Conservation (phyloP, 129 eudicot genomes). For the Centella asiatica region DNA sequence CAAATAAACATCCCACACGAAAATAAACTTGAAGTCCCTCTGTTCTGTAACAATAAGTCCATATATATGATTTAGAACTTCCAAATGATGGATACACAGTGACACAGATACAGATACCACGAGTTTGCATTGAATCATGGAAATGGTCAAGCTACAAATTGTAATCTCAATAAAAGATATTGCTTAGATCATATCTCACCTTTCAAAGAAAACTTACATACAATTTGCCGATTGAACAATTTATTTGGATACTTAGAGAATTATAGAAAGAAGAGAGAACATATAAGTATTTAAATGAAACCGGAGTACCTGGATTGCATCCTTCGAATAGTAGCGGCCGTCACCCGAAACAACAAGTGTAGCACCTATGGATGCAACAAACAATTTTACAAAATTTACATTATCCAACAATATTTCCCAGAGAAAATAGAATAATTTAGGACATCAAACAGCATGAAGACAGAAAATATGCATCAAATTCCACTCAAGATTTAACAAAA, state of each 20-base stretch:
- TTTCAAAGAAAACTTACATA: background rate
- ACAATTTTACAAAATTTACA: background rate
- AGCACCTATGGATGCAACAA: slow-evolving; percentile 48
- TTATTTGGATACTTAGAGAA: background rate
- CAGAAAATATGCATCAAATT: background rate
- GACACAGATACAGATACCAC: no score
- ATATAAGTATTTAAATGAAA: no score
- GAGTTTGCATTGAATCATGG: background rate
- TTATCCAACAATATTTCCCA: background rate
- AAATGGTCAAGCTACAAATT: background rate
- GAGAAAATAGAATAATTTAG: background rate
- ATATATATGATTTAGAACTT: no score
- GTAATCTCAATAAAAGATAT: no score
- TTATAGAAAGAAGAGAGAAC: background rate
- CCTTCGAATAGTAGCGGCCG: slow-evolving; percentile 90
- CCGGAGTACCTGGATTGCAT: slow-evolving; percentile 76
- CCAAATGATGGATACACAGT: no score
- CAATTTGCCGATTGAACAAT: background rate
- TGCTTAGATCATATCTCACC: background rate
- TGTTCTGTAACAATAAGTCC: background rate
- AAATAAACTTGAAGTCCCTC: background rate
- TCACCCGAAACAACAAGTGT: slow-evolving; percentile 99
- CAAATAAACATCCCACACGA: background rate
- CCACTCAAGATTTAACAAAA: no score
- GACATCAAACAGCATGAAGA: background rate